Evolutionary conservation across 2,329 filamentous ascomycete genomes (phyloP).

Genomic region (Epichloe glyceriae): DNA sequence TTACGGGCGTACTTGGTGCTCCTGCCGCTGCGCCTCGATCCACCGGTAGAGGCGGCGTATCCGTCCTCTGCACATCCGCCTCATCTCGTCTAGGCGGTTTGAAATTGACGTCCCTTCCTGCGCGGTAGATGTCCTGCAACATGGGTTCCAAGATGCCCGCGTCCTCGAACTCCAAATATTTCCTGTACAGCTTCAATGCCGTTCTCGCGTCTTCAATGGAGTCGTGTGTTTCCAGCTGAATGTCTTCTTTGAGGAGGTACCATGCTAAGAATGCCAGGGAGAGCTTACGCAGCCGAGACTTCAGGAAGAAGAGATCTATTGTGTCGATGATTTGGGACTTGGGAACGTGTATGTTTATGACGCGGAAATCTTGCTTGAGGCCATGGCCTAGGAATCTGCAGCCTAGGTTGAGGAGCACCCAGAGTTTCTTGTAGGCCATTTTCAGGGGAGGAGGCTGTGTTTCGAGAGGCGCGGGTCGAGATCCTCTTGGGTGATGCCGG

Average conservation of each 20-base stretch:
- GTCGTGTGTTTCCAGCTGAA: conserved; percentile 86
- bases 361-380: conserved; percentile 88
- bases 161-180: conserved; percentile 80
- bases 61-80: conserved; percentile 30
- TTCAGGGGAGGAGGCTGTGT: conserved; percentile 80
- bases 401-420: conserved; percentile 88
- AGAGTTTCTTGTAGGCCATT: conserved; percentile 92
- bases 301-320: conserved; percentile 78
- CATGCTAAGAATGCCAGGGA: conserved; percentile 86
- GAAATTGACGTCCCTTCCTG: conserved; percentile 34
- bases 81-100: conserved; percentile 37
- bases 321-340: conserved; percentile 87
- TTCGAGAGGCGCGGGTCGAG: conserved; percentile 65
- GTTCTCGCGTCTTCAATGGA: conserved; percentile 91
- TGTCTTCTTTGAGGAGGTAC: conserved; percentile 82
- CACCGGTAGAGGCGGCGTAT: conserved; percentile 37
- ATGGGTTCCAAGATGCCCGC: conserved; percentile 73
- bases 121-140: conserved; percentile 71
- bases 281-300: conserved; percentile 69
- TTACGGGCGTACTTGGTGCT: conserved; percentile 34
- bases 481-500: conserved; percentile 77
- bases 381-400: conserved; percentile 92
- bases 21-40: conserved; percentile 17
- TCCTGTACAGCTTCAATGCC: conserved; percentile 75
- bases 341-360: conserved; percentile 95